phyloP scores from a whole-genome alignment of 2,329 filamentous ascomycete genomes.

The Graphilbum fragrans region DNA sequence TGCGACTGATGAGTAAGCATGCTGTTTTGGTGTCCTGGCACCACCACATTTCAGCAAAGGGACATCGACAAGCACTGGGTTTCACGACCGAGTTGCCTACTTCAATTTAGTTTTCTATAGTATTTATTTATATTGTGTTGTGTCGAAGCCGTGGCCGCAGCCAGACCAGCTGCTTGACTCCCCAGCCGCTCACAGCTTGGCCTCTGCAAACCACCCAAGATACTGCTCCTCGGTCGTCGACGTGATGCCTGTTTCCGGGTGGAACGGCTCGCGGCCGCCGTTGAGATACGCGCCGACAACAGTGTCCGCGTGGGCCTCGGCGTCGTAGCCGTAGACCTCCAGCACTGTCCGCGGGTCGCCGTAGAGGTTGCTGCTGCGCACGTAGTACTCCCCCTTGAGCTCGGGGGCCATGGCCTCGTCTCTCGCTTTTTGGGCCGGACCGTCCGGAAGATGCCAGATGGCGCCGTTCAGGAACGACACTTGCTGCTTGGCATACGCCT shows the following conservation, averaged over 20 bases:
- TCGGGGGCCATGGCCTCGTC: conserved; percentile 28
- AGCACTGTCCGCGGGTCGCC: conserved; percentile 30
- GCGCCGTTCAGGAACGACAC: conserved; percentile 31
- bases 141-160: no score
- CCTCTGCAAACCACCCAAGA: conserved; percentile 5
- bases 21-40: no score
- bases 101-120: no score
- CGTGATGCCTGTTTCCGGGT: conserved; percentile 2
- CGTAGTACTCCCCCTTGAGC: conserved; percentile 22
- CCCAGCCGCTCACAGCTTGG: no score
- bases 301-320: conserved; percentile 17
- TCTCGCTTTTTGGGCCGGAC: conserved; percentile 25
- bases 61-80: no score
- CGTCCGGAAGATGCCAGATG: conserved; percentile 33
- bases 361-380: conserved; percentile 32
- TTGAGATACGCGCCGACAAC: conserved; percentile 1
- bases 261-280: conserved; percentile 3
- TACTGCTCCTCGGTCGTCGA: conserved; percentile 2
- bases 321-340: conserved; percentile 37
- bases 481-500: conserved; percentile 26
- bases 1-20: no score
- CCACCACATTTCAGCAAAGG: no score
- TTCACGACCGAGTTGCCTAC: no score
- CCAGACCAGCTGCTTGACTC: no score
- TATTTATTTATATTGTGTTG: no score